Evolutionary conservation across 768 basidiomycete genomes (phyloP), one percentile per base, ranked within the genome.

Genomic region (Fibroporia radiculosa): DNA sequence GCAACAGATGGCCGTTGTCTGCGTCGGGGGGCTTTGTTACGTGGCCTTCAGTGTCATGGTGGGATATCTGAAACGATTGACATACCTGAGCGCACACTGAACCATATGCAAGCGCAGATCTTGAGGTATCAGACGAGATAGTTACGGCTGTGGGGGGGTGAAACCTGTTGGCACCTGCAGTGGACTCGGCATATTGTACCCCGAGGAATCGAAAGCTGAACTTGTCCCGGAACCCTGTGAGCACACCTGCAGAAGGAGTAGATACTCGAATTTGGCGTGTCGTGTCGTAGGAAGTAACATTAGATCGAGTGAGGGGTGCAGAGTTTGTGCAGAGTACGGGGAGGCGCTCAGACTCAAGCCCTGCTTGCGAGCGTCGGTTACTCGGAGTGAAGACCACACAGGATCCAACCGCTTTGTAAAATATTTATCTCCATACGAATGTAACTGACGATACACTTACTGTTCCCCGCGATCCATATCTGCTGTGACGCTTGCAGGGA

Each of bases 301-400:
- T 45, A 19, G 44, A 45, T 4, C 44, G 36, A 2, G 44, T 28
- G 10, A 45, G 36, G 6, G 44, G 44, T 19, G 44, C 44, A 20
- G 44, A 45, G 26, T 45, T 45, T 19, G 44, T 45, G 23, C 44
- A 45, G n/a, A 45, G 44, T 7, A 45, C 44, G 2, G 44, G 26
- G 11, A 35, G 34, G 6, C 16, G 7, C 34, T 12, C 16, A n/a
- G n/a, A 18, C 34, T 35, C 14, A 35, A 20, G 31, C 2, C 22
- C 12, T 1, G 6, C 36, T 39, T 11, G 20, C 13, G 13, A 11
- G 38, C 25, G 25, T 23, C 25, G 20, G 20, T 20, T 22, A 16
- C 23, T 25, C 5, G 38, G 38, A 5, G 23, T 39, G 23, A 39
- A 39, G 38, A 39, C 16, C 6, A 23, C 13, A 39, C 38, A 39